Evolutionary conservation across 208 protist genomes (phyloP).

Genomic region (Trypanosoma melophagium): DNA sequence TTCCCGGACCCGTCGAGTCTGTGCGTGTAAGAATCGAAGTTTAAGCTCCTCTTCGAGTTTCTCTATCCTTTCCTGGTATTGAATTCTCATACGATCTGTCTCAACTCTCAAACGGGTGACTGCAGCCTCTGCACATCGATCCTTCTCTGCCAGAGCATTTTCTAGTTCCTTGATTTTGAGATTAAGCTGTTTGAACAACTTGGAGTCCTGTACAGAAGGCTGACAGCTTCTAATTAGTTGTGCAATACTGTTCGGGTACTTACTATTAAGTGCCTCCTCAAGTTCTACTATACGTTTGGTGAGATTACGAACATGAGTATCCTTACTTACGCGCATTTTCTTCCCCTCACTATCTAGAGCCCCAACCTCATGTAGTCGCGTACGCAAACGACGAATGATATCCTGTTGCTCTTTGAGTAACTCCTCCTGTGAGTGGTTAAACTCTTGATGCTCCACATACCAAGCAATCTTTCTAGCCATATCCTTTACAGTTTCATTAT

Average conservation of each 20-base stretch:
- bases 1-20: constrained; percentile 30
- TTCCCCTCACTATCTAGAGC: constrained; percentile 14
- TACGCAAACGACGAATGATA: constrained; percentile 38
- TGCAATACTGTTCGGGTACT: constrained; percentile 56
- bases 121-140: constrained; percentile 52
- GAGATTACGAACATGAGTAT: constrained; percentile 30
- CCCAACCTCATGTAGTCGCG: constrained; percentile 21
- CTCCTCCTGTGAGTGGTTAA: constrained; percentile 39
- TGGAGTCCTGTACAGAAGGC: constrained; percentile 34
- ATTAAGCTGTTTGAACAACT: constrained; percentile 51
- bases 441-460: constrained; percentile 43
- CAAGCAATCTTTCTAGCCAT: constrained; percentile 39
- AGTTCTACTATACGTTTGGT: constrained; percentile 45
- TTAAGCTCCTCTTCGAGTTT: constrained; percentile 44
- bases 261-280: constrained; percentile 41
- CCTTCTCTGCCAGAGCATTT: constrained; percentile 60
- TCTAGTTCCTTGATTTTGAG: constrained; percentile 50
- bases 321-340: constrained; percentile 13
- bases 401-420: constrained; percentile 40
- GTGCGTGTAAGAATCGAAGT: constrained; percentile 23
- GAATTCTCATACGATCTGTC: constrained; percentile 46
- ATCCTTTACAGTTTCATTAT: constrained; percentile 37
- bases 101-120: constrained; percentile 57
- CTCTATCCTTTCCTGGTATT: constrained; percentile 62
- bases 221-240: constrained; percentile 66